Evolutionary conservation across 2,329 filamentous ascomycete species (phyloP).

Genomic region (Tolypocladium paradoxum): DNA sequence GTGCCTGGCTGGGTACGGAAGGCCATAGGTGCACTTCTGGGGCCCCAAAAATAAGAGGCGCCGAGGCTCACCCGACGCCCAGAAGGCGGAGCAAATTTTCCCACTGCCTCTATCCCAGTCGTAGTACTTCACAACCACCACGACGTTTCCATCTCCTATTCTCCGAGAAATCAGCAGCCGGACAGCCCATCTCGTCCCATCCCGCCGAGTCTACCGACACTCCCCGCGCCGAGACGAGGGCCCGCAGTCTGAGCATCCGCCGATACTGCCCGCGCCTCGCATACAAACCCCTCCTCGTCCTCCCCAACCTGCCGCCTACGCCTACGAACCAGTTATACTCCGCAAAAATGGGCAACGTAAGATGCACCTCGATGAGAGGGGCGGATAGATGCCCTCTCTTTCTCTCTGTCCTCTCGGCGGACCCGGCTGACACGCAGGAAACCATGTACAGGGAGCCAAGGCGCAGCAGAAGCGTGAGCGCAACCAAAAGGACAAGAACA

Average conservation of each 20-base stretch:
- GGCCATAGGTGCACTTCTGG: too few species aligned
- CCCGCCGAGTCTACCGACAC: background rate
- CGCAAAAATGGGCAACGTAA: slow-evolving; percentile 24
- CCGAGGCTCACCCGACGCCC: background rate
- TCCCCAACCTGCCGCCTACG: background rate
- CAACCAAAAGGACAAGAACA: slow-evolving; percentile 48
- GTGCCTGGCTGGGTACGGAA: too few species aligned
- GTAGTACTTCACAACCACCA: background rate
- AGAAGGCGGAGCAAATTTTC: slow-evolving; percentile 7
- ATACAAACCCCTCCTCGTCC: background rate
- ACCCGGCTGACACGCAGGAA: slow-evolving; percentile 9
- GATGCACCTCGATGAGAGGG: slow-evolving; percentile 2
- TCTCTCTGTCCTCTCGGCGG: background rate
- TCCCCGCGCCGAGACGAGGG: background rate
- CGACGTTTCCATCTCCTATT: background rate
- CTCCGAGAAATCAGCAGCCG: background rate
- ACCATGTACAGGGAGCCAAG: slow-evolving; percentile 44
- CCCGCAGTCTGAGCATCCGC: background rate
- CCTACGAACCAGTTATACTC: background rate
- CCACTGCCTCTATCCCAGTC: too few species aligned
- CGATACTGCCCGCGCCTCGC: background rate
- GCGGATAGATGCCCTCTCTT: background rate
- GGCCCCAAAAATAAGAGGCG: background rate
- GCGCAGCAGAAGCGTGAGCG: slow-evolving; percentile 64
- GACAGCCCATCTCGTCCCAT: background rate